Base-by-base conservation (phyloP, 257 asterid species). In the Solanum chiquidenum region DNA sequence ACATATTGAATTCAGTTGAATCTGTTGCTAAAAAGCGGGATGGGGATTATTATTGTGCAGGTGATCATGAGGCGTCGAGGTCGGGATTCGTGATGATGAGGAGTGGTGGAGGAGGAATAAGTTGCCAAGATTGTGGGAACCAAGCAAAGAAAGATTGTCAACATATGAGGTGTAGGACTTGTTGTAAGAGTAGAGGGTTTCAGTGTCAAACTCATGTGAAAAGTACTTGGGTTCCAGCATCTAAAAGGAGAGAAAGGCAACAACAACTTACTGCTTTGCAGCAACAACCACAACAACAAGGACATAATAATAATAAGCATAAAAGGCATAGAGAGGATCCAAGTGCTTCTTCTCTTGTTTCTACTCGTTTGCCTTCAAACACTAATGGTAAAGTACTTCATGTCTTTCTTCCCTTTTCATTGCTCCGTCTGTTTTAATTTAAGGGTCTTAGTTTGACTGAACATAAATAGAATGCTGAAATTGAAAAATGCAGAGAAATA, bases 201-300 rank as follows among this genome's bases (percentile, higher is more conserved):
- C 94, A 89, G 40, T 94, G 95, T 87, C 90, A 85, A 1, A 94
- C 95, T 2, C 97, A 94, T 91, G 92, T 93, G 20, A 94, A 90
- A 89, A 93, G 95, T 92, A 93, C 97, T 38, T 94, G 96, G 96
- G 92, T 94, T 10, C 94, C 96, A 29, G 95, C 96, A 9, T 90
- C 95, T 1, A 89, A 89, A 82, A 92, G 96, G 87, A 92, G 95
- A 33, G 93, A 94, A 91, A 33, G 93, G 38, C 95, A 91, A 21
- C 95, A 92, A 62, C 92, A 86, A 40, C 86, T 37, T 74, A 5
- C 83, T 40, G 29, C 86, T 37, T 82, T 46, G 46, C 38, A 73
- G 10, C 76, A 73, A 4, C 76, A 72, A 42, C 87, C 44, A 55
- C 88, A 86, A 4, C 52, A 64, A 29, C 87, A 72, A 35, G 64